A percentile compares a stretch with the other conserved stretches of the same genome.
These are phyloP conservation scores for Chlorella ohadii DNA, from an alignment of 139 green algal genomes.

Conservation along the genomic window DNA sequence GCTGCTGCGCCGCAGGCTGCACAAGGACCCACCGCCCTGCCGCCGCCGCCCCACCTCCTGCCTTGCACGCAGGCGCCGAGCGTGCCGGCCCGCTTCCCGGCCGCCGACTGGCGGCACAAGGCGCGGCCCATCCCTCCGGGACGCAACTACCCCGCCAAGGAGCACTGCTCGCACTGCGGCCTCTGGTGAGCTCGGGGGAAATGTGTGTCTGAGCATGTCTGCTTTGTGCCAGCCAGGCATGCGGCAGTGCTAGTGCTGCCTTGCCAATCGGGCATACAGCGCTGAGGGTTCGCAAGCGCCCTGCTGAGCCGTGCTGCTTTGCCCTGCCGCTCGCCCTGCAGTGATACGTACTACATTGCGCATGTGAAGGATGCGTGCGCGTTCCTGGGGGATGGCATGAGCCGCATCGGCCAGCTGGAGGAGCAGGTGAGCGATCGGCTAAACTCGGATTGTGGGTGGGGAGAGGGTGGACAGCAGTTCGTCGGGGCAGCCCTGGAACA, in stretches of 20 bases:
- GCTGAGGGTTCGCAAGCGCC: no score
- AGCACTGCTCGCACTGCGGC: constrained; percentile 92
- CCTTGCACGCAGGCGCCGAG: background rate
- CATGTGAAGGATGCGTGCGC: constrained; percentile 97
- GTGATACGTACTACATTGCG: constrained; percentile 95
- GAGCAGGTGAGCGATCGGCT: constrained; percentile 48
- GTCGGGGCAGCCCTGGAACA: no score
- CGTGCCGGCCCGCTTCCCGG: constrained; percentile 7
- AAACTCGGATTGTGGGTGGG: background rate
- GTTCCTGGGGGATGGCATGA: constrained; percentile 95
- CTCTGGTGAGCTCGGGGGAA: constrained; percentile 66
- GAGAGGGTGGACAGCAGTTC: background rate
- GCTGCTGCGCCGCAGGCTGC: no score
- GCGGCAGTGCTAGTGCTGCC: no score
- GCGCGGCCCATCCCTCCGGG: constrained; percentile 77
- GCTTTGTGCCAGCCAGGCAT: no score
- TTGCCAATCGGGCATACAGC: no score
- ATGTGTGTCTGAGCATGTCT: background rate
- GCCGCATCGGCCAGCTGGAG: constrained; percentile 75
- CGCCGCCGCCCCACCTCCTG: background rate
- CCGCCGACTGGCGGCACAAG: constrained; percentile 63
- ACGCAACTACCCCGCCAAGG: constrained; percentile 85
- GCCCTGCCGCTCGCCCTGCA: constrained; percentile 66
- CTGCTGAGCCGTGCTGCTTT: no score
- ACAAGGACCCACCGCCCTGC: no score